These are phyloP conservation scores for Ophiobolus disseminans DNA, from an alignment of 2,329 filamentous ascomycete genomes.

Conservation along the genomic window DNA sequence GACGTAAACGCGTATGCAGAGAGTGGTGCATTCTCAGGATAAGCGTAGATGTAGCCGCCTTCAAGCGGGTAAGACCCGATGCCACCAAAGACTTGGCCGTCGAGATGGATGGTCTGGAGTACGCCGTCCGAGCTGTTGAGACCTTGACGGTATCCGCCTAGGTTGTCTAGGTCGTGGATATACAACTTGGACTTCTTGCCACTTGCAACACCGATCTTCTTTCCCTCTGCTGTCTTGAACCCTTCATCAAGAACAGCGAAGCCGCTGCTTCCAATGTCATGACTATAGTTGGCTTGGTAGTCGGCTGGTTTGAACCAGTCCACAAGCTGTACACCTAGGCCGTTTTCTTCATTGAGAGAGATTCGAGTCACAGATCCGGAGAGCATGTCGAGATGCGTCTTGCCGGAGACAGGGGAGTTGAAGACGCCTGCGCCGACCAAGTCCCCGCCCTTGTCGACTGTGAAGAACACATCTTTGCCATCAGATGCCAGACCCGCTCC, in stretches of 20 bases:
- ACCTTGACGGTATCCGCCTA: constrained; percentile 35
- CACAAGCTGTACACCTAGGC: constrained; percentile 17
- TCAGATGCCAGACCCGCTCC: constrained; percentile 24
- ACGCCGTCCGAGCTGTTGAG: constrained; percentile 24
- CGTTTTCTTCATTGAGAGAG: constrained; percentile 8
- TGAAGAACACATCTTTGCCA: constrained; percentile 27
- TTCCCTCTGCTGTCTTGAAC: constrained; percentile 24
- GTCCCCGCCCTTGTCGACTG: constrained; percentile 20
- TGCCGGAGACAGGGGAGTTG: background rate
- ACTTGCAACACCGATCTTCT: constrained; percentile 34
- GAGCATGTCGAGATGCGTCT: constrained; percentile 9
- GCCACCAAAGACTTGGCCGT: constrained; percentile 30
- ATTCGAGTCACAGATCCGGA: constrained; percentile 18
- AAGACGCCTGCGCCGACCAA: constrained; percentile 5
- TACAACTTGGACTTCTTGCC: constrained; percentile 42
- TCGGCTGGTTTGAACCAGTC: constrained; percentile 25
- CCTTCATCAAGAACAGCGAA: constrained; percentile 22
- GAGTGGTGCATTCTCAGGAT: constrained; percentile 35
- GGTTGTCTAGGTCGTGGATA: constrained; percentile 26
- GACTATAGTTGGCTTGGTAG: constrained; percentile 10
- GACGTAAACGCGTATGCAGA: constrained; percentile 37
- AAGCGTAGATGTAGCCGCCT: constrained; percentile 40
- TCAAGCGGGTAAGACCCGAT: constrained; percentile 33
- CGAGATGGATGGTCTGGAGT: constrained; percentile 28
- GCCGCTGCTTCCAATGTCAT: constrained; percentile 25